Evolutionary conservation across 176 grass and related monocot genomes (phyloP).

Genomic region (Bolboschoenus planiculmis): DNA sequence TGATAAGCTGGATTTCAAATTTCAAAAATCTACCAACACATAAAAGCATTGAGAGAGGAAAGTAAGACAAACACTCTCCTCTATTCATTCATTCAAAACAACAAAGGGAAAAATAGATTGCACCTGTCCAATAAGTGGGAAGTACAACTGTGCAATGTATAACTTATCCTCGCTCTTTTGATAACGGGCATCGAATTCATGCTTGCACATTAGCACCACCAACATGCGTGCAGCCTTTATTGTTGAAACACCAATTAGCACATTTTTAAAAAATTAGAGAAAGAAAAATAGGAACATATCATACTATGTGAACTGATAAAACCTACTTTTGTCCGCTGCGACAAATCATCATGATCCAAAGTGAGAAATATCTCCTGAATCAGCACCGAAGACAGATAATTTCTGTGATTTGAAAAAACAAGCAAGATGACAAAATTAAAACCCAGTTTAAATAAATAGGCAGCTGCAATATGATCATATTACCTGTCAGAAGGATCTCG

Average conservation of each 20-base stretch:
- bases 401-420: constrained; percentile 46
- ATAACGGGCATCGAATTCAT: constrained; percentile 97
- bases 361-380: constrained; percentile 99
- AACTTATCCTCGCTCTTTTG: constrained; percentile 93
- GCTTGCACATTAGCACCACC: constrained; percentile 91
- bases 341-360: constrained; percentile 97
- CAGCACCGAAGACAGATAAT: constrained; percentile 94
- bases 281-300: background rate
- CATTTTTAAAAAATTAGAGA: constrained; percentile 8
- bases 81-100: background rate
- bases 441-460: constrained; percentile 6
- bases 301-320: background rate
- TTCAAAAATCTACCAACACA: background rate
- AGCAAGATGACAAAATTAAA: constrained; percentile 1
- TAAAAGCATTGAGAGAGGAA: background rate
- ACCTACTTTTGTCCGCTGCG: constrained; percentile 84
- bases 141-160: constrained; percentile 96
- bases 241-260: background rate
- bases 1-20: background rate
- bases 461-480: constrained; percentile 14
- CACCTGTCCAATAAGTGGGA: constrained; percentile 94
- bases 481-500: constrained; percentile 98
- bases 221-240: constrained; percentile 92
- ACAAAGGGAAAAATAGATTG: background rate
- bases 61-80: background rate